Evolutionary conservation across 2,329 filamentous ascomycete genomes (phyloP), one percentile per base, ranked within the genome.

Genomic region (Plenodomus tracheiphilus): DNA sequence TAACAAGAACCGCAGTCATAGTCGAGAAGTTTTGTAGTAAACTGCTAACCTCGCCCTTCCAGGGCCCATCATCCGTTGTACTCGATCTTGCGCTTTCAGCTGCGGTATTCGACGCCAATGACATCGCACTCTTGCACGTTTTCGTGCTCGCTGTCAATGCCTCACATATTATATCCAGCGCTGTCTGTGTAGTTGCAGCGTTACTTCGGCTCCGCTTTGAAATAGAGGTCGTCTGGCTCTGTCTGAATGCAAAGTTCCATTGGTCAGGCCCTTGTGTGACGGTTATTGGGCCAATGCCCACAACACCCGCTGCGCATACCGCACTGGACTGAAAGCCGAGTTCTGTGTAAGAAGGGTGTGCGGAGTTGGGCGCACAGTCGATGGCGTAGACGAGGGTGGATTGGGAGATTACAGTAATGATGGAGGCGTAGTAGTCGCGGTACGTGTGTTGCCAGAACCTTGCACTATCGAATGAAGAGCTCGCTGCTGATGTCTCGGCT

Each of bases 341-440:
- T 2, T 37, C 39, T 1, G 46, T 38, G 34, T 41, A 53, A 35
- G 47, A 50, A 4, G 40, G 16, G 16, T 42, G 40, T 15, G 20
- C 11, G n/a, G 41, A 44, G 22, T 37, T 38, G 13, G 41, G 41
- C 19, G 35, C 32, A 18, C 41, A 44, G 34, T 37, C 35, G n/a
- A 54, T 54, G 4, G 47, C 47, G 19, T 51, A 54, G 11, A 54
- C 45, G 7, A 51, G 18, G 4, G 51, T 54, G 2, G 47, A 46
- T 15, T 44, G 43, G 17, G 47, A 47, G 19, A 51, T 45, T 16
- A 41, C 39, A 15, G 43, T 54, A 28, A 54, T 48, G 9, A 54
- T 35, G 18, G 51, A 54, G 41, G 49, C 44, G 15, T 43, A 46
- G 47, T 54, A 54, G 30, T 47, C 48, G 13, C 51, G 51, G 21